phyloP scores from a whole-genome alignment of 345 rosid species.

The Citrus australasica region DNA sequence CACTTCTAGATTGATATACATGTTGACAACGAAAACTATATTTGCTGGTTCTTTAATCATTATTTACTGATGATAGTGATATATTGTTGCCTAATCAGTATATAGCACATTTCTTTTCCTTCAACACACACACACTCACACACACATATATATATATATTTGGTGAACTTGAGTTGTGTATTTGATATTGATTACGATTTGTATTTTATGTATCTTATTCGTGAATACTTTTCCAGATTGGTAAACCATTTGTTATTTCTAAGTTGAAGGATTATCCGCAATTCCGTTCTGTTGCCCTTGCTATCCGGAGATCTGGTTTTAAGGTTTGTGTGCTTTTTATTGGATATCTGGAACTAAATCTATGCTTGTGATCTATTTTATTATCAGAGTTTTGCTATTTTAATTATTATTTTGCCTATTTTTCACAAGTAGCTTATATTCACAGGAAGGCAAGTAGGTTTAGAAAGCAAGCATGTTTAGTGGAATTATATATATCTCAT shows the following conservation, averaged over 20 bases:
- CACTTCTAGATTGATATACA: not conserved
- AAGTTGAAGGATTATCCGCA: conserved; percentile 93
- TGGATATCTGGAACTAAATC: not conserved
- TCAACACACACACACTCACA: too few species aligned
- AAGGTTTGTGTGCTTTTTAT: conserved; percentile 54
- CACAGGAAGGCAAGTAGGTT: not conserved
- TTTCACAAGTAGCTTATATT: not conserved
- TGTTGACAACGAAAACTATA: not conserved
- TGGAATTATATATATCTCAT: not conserved
- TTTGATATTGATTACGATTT: not conserved
- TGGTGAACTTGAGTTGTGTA: not conserved
- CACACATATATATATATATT: not conserved
- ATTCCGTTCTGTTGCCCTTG: conserved; percentile 85
- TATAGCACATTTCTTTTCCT: not conserved
- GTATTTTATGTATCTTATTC: conserved; percentile 1
- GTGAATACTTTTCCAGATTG: conserved; percentile 49
- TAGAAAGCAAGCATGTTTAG: not conserved
- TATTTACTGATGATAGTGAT: not conserved
- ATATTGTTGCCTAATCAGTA: not conserved
- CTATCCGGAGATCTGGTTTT: conserved; percentile 83
- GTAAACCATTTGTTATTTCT: conserved; percentile 77
- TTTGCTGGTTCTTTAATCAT: not conserved
- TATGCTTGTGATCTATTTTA: not conserved
- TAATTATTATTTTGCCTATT: not conserved
- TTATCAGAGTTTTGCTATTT: not conserved